Percentiles rank a stretch among this genome's conserved stretches.
Evolutionary conservation across 345 rosid species (phyloP).

Genomic region (sweet orange (Citrus sinensis)): DVS_A1.0 CM039163.1:5688501-5689000

Average conservation of each 20-base stretch:
- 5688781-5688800: conserved; percentile 81
- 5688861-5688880: not conserved
- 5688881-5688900: not conserved
- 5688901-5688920: not conserved
- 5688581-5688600: not conserved
- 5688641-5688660: not conserved
- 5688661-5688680: not conserved
- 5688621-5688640: not conserved
- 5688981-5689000: not conserved
- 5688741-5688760: conserved; percentile 64
- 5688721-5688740: conserved; percentile 64
- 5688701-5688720: conserved; percentile 69
- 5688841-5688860: not conserved
- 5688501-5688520: not conserved
- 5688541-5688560: not conserved
- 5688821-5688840: not conserved
- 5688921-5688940: not conserved
- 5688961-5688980: not conserved
- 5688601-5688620: not conserved
- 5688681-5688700: conserved; percentile 69
- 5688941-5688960: not conserved
- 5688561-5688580: not conserved
- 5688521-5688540: not conserved
- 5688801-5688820: conserved; percentile 7
- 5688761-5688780: conserved; percentile 63